Base-by-base conservation (phyloP, 2,329 filamentous ascomycete species). In the Dactylellina leptospora region DNA sequence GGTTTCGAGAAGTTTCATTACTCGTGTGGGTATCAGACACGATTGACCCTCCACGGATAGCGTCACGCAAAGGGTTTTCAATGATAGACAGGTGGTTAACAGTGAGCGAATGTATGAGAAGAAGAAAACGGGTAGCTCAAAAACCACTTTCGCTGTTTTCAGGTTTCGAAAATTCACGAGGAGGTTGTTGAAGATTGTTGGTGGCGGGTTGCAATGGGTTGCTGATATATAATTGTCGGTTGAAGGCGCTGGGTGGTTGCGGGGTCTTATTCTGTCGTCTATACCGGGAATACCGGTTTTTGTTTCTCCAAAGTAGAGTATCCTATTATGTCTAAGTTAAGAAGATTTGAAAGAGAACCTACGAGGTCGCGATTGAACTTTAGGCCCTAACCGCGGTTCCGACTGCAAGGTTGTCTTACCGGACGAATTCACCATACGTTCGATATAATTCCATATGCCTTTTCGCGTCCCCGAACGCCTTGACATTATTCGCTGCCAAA, bases 121-220 rank as follows among this genome's bases (percentile, higher is more conserved):
- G n/a, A n/a, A n/a, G n/a, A n/a, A n/a, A n/a, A n/a, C n/a, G n/a
- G n/a, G n/a, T n/a, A n/a, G n/a, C n/a, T n/a, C n/a, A n/a, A n/a
- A n/a, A n/a, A n/a, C n/a, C n/a, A n/a, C n/a, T 40, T n/a, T 45
- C 22, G 40, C 40, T 1, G 44, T 42, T 50, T 33, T 60, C 30
- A 60, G 44, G n/a, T 60, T 50, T 50, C 28, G 27, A 22, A 60
- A 60, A 6, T 16, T 50, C 13, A n/a, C 10, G 44, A 38, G 25
- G 13, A 23, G 44, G 20, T 20, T 48, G 20, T 16, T 18, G n/a
- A 60, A 27, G n/a, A 27, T 45, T 18, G 16, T 45, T 4, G 18
- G 16, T 4, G 22, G 11, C 28, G 20, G 44, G 4, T 16, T 13
- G 0, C 28, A 42, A 3, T 23, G 28, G 44, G 28, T 42, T 20